Evolutionary conservation across 345 rosid species (phyloP).

Genomic region (Rhodamnia rubescens): DNA sequence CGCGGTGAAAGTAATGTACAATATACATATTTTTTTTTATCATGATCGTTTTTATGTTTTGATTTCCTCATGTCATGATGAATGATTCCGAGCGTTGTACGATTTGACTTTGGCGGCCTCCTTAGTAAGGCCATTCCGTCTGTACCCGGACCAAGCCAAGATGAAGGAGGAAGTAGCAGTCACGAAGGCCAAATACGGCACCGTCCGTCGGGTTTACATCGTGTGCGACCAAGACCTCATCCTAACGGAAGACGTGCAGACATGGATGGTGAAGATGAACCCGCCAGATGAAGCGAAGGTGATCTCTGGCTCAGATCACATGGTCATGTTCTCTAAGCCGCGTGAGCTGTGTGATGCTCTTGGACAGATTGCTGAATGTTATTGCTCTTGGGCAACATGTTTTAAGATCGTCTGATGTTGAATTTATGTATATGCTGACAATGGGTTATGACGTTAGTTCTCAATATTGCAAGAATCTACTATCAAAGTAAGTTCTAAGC

Average conservation of each 20-base stretch:
- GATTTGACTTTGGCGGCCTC: slow-evolving; percentile 18
- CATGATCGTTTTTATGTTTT: not conserved
- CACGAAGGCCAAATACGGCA: slow-evolving; percentile 15
- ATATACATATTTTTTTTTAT: not conserved
- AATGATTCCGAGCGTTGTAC: slow-evolving; percentile 1
- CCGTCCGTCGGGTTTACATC: slow-evolving; percentile 8
- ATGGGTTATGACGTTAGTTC: too few relatives aligned
- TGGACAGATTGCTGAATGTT: slow-evolving; percentile 9
- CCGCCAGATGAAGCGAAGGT: slow-evolving; percentile 17
- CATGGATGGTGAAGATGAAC: slow-evolving; percentile 21
- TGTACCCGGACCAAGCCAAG: not conserved
- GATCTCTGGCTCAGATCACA: slow-evolving; percentile 30
- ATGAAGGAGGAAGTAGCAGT: not conserved
- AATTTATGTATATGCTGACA: too few relatives aligned
- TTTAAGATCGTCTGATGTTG: too few relatives aligned
- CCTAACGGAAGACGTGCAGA: slow-evolving; percentile 1
- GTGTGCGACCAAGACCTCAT: slow-evolving; percentile 15
- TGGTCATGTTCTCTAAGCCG: slow-evolving; percentile 29
- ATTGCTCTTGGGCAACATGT: not conserved
- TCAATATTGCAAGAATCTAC: too few relatives aligned
- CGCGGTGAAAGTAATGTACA: not conserved
- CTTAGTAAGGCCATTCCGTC: slow-evolving; percentile 7
- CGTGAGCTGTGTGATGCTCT: slow-evolving; percentile 17
- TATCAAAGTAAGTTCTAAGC: too few relatives aligned
- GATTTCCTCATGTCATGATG: not conserved